phyloP scores from a whole-genome alignment of 495 filamentous ascomycete species.

The Podospora anserina region DNA sequence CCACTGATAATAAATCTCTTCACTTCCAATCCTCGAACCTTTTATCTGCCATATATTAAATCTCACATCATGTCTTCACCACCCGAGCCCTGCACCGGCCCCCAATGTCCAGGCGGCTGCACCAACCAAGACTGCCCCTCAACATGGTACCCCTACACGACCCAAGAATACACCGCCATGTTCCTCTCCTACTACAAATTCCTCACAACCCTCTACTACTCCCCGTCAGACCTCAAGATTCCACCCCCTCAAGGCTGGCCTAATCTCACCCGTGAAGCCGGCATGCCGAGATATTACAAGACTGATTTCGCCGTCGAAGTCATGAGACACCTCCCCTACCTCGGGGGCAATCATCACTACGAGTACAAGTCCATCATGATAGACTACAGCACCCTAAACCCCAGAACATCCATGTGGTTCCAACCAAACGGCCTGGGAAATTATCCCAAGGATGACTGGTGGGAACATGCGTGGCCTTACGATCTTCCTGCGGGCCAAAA shows the following conservation, averaged over 20 bases:
- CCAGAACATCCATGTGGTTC: background rate
- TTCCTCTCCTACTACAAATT: background rate
- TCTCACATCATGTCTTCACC: background rate
- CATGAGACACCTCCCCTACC: background rate
- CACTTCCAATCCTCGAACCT: too few species aligned
- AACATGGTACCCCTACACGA: background rate
- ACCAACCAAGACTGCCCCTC: background rate
- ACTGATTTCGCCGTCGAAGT: background rate
- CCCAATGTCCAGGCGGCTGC: background rate
- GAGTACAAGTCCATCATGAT: background rate
- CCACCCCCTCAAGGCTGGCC: background rate
- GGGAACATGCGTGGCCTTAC: background rate
- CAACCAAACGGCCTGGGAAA: background rate
- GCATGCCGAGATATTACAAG: background rate
- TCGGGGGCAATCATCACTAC: background rate
- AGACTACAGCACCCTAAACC: background rate
- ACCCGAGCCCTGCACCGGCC: background rate
- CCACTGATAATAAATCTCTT: too few species aligned
- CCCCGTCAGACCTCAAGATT: background rate
- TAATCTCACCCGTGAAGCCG: background rate
- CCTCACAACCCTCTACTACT: background rate
- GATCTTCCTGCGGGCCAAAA: background rate
- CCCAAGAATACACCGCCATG: background rate
- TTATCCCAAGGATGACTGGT: background rate
- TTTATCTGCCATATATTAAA: too few species aligned